Percentiles rank a stretch among this genome's conserved stretches.
Conservation (phyloP, 2,329 filamentous ascomycete species). For the Fusarium stilboides region DNA sequence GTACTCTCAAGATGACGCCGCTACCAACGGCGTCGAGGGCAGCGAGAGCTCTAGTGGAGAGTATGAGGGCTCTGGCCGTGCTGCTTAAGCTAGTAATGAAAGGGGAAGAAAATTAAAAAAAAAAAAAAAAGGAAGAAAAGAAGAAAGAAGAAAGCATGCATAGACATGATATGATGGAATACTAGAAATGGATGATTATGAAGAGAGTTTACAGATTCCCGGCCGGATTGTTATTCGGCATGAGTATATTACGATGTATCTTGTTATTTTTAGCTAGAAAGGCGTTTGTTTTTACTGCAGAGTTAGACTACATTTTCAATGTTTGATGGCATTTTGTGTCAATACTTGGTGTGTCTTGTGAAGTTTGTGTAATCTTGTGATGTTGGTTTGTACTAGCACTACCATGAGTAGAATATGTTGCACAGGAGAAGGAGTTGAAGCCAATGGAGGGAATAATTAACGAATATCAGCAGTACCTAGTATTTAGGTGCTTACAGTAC, state of each 20-base stretch:
- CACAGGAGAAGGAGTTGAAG: neutral
- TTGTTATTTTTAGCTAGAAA: constrained; percentile 44
- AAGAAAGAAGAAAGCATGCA: constrained; percentile 24
- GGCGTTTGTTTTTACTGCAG: constrained; percentile 45
- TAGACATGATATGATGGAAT: constrained; percentile 35
- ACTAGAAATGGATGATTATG: constrained; percentile 46
- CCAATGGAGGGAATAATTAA: constrained; percentile 26
- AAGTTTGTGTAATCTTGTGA: constrained; percentile 7
- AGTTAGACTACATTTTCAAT: constrained; percentile 45
- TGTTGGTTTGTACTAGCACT: neutral
- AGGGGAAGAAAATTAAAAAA: constrained; percentile 11
- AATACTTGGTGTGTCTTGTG: neutral
- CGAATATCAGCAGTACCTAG: neutral
- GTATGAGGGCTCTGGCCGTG: constrained; percentile 60
- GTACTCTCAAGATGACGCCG: constrained; percentile 69
- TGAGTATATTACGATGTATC: constrained; percentile 50
- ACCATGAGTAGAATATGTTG: neutral
- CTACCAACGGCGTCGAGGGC: constrained; percentile 52
- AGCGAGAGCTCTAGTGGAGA: constrained; percentile 60
- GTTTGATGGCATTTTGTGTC: constrained; percentile 31
- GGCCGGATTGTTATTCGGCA: constrained; percentile 41
- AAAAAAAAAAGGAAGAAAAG: constrained; percentile 27
- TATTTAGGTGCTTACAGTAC: no score
- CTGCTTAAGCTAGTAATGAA: constrained; percentile 54
- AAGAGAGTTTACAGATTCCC: constrained; percentile 44